A percentile compares a stretch with the other conserved stretches of the same genome.
Conservation (phyloP, 2,329 filamentous ascomycete genomes). For the Xenosphaeropsis pyriputrescens region DNA sequence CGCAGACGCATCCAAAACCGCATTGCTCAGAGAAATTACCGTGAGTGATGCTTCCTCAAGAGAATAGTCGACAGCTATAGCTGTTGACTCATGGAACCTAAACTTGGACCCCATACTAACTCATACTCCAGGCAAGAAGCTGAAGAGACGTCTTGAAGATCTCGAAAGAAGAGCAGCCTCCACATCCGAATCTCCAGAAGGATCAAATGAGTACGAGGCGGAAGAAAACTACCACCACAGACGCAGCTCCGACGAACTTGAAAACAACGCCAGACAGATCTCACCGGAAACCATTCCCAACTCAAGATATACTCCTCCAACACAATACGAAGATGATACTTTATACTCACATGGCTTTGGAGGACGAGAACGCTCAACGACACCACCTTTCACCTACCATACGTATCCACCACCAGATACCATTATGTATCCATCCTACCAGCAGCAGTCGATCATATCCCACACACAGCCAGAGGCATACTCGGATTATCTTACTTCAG, state of each 20-base stretch:
- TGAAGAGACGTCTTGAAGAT: conserved; percentile 78
- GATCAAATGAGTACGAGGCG: conserved; percentile 28
- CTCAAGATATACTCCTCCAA: conserved; percentile 45
- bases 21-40: conserved; percentile 95
- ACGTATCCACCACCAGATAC: conserved; percentile 54
- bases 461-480: conserved; percentile 29
- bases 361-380: conserved; percentile 54
- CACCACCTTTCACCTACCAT: conserved; percentile 54
- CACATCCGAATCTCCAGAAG: conserved; percentile 39
- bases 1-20: conserved; percentile 90
- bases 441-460: conserved; percentile 28
- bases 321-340: conserved; percentile 47
- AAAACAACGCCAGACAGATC: conserved; percentile 11
- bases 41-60: conserved; percentile 34
- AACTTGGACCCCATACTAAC: not conserved
- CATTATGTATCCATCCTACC: conserved; percentile 40
- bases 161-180: conserved; percentile 64
- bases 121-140: conserved; percentile 61
- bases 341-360: conserved; percentile 49
- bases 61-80: no score
- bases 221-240: conserved; percentile 17
- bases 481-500: conserved; percentile 38
- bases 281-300: conserved; percentile 18
- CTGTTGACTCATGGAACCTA: not conserved
- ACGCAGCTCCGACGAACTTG: conserved; percentile 6